Evolutionary conservation across 1,139 yeast species (phyloP).

Genomic region (Yamadazyma atmosphaerica): DNA sequence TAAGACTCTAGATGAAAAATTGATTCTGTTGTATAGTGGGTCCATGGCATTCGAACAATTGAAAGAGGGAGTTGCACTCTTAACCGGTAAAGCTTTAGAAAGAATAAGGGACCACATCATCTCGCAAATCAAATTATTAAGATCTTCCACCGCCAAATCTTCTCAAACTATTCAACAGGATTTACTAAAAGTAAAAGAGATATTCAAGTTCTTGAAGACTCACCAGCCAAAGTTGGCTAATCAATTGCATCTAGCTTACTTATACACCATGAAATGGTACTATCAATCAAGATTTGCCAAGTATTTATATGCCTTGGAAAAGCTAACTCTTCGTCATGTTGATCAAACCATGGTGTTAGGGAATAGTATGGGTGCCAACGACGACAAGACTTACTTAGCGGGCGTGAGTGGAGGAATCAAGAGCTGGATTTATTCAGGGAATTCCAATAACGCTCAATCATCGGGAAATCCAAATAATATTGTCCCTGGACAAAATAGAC

Average conservation of each 20-base stretch:
- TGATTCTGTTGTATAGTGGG: slow-evolving; percentile 25
- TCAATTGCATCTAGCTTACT: slow-evolving; percentile 79
- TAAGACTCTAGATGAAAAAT: slow-evolving; percentile 11
- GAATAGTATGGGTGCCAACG: slow-evolving; percentile 16
- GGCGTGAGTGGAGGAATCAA: slow-evolving; percentile 27
- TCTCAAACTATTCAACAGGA: slow-evolving; percentile 77
- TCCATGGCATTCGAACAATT: slow-evolving; percentile 37
- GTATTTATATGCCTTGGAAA: slow-evolving; percentile 74
- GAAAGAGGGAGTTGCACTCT: slow-evolving; percentile 36
- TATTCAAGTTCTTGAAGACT: slow-evolving; percentile 54
- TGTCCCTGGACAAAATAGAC: slow-evolving; percentile 9
- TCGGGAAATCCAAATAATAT: slow-evolving; percentile 2
- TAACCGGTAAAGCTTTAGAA: slow-evolving; percentile 61
- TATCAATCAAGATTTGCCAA: slow-evolving; percentile 77
- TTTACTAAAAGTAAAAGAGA: slow-evolving; percentile 59
- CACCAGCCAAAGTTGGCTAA: slow-evolving; percentile 65
- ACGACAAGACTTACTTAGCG: slow-evolving; percentile 22
- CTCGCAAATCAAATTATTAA: slow-evolving; percentile 58
- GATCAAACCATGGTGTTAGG: slow-evolving; percentile 59
- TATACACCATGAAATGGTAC: slow-evolving; percentile 92
- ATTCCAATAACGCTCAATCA: slow-evolving; percentile 3
- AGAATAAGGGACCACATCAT: slow-evolving; percentile 72
- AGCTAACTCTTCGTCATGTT: slow-evolving; percentile 51
- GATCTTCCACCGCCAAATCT: slow-evolving; percentile 46
- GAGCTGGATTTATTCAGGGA: slow-evolving; percentile 24